These are phyloP conservation scores for Ceratobasidium sp. DNA, from an alignment of 1,284 basidiomycete genomes.

Conservation along the genomic window DNA sequence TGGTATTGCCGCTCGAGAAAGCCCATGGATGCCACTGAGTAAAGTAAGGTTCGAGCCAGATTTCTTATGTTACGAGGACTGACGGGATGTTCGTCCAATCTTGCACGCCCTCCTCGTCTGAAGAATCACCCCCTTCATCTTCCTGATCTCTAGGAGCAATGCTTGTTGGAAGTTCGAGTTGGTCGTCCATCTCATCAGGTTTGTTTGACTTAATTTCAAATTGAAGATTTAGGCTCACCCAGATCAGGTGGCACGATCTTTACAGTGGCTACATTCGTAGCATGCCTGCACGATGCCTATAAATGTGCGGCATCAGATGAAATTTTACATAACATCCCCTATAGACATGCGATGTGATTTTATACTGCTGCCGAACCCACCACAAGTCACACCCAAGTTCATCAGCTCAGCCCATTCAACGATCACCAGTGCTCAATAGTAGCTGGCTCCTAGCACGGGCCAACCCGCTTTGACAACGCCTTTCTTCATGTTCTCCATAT, in stretches of 20 bases:
- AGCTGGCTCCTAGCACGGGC: neutral
- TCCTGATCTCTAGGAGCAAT: conserved; percentile 44
- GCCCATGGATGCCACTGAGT: conserved; percentile 42
- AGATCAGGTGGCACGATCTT: neutral
- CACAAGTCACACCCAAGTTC: too few relatives aligned
- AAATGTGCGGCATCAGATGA: too few relatives aligned
- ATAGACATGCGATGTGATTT: too few relatives aligned
- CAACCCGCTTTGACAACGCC: neutral
- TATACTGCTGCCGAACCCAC: too few relatives aligned
- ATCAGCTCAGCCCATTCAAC: too few relatives aligned
- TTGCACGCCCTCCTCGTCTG: conserved; percentile 62
- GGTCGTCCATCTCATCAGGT: conserved; percentile 17
- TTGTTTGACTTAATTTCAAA: neutral
- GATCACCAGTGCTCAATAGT: neutral
- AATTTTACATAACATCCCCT: too few relatives aligned
- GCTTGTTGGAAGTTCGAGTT: conserved; percentile 52
- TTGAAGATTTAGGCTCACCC: neutral
- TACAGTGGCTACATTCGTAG: too few relatives aligned
- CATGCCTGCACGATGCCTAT: too few relatives aligned
- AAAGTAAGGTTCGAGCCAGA: neutral
- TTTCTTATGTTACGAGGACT: conserved; percentile 38
- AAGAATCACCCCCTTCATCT: conserved; percentile 59
- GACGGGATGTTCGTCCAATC: conserved; percentile 68
- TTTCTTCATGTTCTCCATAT: neutral
- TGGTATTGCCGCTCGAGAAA: conserved; percentile 66